A percentile compares a stretch with the other conserved stretches of the same genome.
phyloP scores from a whole-genome alignment of 192 early-diverging fungal genomes.

The Entomortierella chlamydospora region DNA sequence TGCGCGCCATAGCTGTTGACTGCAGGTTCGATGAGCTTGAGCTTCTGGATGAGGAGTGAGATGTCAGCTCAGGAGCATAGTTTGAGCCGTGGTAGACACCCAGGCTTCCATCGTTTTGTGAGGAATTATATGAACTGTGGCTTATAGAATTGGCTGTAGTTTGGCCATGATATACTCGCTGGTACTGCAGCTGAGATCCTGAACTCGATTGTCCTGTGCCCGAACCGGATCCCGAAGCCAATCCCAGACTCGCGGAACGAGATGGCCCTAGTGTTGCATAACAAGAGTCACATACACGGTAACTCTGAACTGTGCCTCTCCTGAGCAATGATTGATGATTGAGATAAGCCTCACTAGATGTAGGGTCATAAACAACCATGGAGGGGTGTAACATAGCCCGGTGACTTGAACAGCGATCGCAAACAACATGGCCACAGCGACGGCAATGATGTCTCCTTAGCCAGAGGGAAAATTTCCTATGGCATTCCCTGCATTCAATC shows the following conservation, averaged over 20 bases:
- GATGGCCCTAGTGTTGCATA: constrained; percentile 9
- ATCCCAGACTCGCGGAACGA: constrained; percentile 10
- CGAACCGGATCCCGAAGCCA: constrained; percentile 21
- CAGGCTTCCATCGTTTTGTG: constrained; percentile 1
- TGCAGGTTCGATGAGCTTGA: constrained; percentile 48
- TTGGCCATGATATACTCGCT: constrained; percentile 16
- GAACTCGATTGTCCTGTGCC: background rate
- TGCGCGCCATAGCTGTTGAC: constrained; percentile 41
- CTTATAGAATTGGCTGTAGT: background rate
- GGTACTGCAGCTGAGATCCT: constrained; percentile 12
- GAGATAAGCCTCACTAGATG: constrained; percentile 40
- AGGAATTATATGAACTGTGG: background rate
- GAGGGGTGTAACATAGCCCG: constrained; percentile 64
- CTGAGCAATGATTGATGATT: constrained; percentile 24
- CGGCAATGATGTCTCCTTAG: constrained; percentile 92
- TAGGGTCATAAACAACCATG: constrained; percentile 60
- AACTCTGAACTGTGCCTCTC: constrained; percentile 40
- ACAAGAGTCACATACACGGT: constrained; percentile 54
- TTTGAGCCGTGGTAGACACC: constrained; percentile 23
- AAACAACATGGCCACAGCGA: constrained; percentile 88
- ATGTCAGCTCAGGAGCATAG: constrained; percentile 18
- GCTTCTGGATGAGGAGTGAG: constrained; percentile 38
- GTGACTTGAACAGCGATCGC: constrained; percentile 79
- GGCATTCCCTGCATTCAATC: constrained; percentile 74
- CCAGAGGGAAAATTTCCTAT: constrained; percentile 77